Percentiles rank a stretch among this genome's conserved stretches.
Conservation (phyloP, 2,329 filamentous ascomycete species). For the Calonectria pseudoreteaudii region DNA sequence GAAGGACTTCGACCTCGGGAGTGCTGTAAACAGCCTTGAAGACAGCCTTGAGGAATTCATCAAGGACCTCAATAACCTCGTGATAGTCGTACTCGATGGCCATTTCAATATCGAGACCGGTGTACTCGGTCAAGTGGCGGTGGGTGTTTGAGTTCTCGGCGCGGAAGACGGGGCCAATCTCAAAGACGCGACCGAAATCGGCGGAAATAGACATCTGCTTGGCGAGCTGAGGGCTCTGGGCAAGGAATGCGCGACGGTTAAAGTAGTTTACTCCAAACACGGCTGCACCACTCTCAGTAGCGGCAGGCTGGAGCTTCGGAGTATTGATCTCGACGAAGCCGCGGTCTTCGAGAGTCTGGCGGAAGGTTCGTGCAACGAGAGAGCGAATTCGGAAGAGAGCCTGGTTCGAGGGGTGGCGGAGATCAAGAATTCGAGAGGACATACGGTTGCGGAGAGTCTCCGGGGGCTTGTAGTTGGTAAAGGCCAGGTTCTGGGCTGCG, state of each 20-base stretch:
- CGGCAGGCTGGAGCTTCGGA: constrained; percentile 89
- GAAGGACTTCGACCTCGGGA: constrained; percentile 82
- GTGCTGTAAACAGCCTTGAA: constrained; percentile 56
- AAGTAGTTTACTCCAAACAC: constrained; percentile 96
- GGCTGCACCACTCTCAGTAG: constrained; percentile 90
- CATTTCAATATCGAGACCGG: constrained; percentile 94
- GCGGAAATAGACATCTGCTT: constrained; percentile 95
- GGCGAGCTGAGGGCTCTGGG: constrained; percentile 90
- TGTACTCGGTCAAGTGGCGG: constrained; percentile 93
- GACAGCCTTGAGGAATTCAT: constrained; percentile 84
- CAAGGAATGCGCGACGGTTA: constrained; percentile 85
- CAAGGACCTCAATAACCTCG: constrained; percentile 83
- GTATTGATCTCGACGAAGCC: constrained; percentile 95
- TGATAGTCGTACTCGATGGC: constrained; percentile 89
- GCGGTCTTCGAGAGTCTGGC: constrained; percentile 76
- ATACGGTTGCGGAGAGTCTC: constrained; percentile 77
- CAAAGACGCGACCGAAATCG: constrained; percentile 90
- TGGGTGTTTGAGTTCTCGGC: constrained; percentile 97
- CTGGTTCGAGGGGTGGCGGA: constrained; percentile 88
- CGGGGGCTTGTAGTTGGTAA: constrained; percentile 71
- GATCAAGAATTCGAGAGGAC: constrained; percentile 82
- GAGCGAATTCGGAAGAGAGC: constrained; percentile 90
- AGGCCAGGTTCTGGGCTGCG: constrained; percentile 60
- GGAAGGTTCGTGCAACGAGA: constrained; percentile 83
- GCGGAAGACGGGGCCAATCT: constrained; percentile 79